Conservation (phyloP, 129 eudicot genomes). For the Saussurea involucrata region DNA sequence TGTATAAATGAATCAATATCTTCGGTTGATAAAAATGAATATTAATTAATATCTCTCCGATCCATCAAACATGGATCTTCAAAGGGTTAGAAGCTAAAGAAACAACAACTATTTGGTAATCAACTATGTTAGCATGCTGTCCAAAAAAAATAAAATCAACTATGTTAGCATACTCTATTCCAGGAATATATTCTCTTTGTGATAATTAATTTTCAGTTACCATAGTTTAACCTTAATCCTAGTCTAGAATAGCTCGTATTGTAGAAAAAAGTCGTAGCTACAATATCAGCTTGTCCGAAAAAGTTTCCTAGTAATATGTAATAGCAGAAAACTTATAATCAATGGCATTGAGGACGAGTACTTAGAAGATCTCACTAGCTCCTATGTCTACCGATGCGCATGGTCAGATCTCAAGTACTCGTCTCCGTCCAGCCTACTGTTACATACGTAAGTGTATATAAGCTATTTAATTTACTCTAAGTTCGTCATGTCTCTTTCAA, state of each 20-base stretch:
- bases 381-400: slow-evolving; percentile 29
- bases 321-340: slow-evolving; percentile 1
- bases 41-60: not conserved
- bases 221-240: too few relatives aligned
- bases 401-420: slow-evolving; percentile 70
- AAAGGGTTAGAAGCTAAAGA: not conserved
- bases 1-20: not conserved
- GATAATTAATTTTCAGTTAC: too few relatives aligned
- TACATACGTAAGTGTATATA: slow-evolving; percentile 7
- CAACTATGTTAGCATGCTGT: too few relatives aligned
- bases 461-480: slow-evolving; percentile 19
- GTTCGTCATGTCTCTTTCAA: slow-evolving; percentile 33
- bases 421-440: slow-evolving; percentile 28
- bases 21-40: not conserved
- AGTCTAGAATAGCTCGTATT: too few relatives aligned
- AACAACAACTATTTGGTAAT: not conserved
- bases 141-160: too few relatives aligned
- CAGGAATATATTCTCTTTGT: too few relatives aligned
- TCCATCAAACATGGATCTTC: not conserved
- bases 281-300: not conserved
- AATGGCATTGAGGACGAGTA: slow-evolving; percentile 44
- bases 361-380: slow-evolving; percentile 58
- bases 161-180: too few relatives aligned
- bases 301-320: not conserved
- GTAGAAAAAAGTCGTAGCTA: not conserved